These are phyloP conservation scores for Ceratobasidium sp. DNA, from an alignment of 1,284 basidiomycete species.

Conservation along the genomic window DNA sequence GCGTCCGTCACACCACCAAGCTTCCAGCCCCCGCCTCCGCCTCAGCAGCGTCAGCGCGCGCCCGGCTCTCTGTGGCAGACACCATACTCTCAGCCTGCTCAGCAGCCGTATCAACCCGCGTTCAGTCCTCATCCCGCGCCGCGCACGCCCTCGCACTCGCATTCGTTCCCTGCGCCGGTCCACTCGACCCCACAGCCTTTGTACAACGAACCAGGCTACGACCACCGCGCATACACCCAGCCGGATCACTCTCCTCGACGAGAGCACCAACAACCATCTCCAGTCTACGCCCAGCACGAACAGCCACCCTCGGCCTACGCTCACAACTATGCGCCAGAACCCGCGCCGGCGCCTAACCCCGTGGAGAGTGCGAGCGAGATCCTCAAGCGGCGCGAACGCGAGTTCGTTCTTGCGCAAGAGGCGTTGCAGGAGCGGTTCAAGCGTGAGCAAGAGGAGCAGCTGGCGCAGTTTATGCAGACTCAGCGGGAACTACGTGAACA, in stretches of 20 bases:
- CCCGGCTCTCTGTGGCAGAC: slow-evolving; percentile 35
- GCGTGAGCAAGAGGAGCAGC: slow-evolving; percentile 35
- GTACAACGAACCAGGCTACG: slow-evolving; percentile 24
- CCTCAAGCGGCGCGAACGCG: slow-evolving; percentile 21
- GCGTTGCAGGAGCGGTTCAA: slow-evolving; percentile 27
- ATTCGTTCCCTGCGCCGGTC: slow-evolving; percentile 23
- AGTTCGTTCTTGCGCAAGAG: slow-evolving; percentile 29
- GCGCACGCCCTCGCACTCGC: slow-evolving; percentile 2
- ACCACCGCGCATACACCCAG: slow-evolving; percentile 35
- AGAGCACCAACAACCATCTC: slow-evolving; percentile 1
- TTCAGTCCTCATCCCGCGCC: slow-evolving; percentile 21
- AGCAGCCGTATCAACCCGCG: slow-evolving; percentile 27
- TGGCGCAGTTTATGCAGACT: slow-evolving; percentile 27
- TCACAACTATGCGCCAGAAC: not conserved
- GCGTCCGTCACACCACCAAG: not conserved
- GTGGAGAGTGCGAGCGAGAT: not conserved
- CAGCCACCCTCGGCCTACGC: not conserved
- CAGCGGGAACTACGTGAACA: slow-evolving; percentile 11
- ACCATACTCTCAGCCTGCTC: slow-evolving; percentile 31
- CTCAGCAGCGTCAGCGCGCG: slow-evolving; percentile 27
- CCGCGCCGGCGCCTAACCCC: not conserved
- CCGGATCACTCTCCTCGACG: not conserved
- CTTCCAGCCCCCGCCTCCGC: slow-evolving; percentile 24
- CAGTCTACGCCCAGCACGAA: not conserved
- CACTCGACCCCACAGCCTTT: not conserved